These are phyloP conservation scores for Rhizopogon roseolus DNA, from an alignment of 768 basidiomycete genomes.

Conservation along the genomic window DNA sequence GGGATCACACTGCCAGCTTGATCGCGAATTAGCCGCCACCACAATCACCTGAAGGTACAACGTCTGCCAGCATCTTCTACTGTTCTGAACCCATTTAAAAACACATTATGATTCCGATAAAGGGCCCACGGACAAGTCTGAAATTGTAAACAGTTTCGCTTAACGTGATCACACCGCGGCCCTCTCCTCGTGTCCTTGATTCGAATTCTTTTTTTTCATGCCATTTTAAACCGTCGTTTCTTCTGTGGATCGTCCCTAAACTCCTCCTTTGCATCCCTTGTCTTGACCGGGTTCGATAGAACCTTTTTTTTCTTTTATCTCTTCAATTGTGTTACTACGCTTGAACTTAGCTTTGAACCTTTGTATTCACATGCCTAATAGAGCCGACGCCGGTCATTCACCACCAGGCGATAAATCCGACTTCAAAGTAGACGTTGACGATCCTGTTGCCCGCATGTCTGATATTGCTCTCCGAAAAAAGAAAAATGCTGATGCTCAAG, in stretches of 20 bases:
- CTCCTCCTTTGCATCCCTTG: conserved; percentile 9
- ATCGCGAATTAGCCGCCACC: not conserved
- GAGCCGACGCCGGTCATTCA: conserved; percentile 18
- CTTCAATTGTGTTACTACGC: conserved; percentile 32
- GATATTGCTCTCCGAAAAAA: conserved; percentile 76
- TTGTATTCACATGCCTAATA: conserved; percentile 26
- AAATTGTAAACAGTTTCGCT: conserved; percentile 34
- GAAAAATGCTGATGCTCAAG: conserved; percentile 89
- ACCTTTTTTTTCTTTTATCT: conserved; percentile 18
- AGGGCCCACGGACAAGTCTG: conserved; percentile 23
- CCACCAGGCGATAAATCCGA: conserved; percentile 33
- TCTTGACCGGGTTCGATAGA: not conserved
- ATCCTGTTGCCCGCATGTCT: conserved; percentile 40
- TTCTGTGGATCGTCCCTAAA: conserved; percentile 18
- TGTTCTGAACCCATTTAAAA: not conserved
- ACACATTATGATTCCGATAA: conserved; percentile 10
- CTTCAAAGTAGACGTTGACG: conserved; percentile 32
- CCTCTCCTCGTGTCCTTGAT: conserved; percentile 63
- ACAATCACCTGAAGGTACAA: conserved; percentile 2
- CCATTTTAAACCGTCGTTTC: conserved; percentile 46
- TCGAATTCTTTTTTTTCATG: conserved; percentile 62
- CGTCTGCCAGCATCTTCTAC: not conserved
- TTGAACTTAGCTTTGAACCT: conserved; percentile 13
- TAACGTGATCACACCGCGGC: conserved; percentile 35
- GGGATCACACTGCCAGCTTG: conserved; percentile 1